phyloP scores from a whole-genome alignment of 148 eudicot genomes.

The Chenopodium quinoa region DNA sequence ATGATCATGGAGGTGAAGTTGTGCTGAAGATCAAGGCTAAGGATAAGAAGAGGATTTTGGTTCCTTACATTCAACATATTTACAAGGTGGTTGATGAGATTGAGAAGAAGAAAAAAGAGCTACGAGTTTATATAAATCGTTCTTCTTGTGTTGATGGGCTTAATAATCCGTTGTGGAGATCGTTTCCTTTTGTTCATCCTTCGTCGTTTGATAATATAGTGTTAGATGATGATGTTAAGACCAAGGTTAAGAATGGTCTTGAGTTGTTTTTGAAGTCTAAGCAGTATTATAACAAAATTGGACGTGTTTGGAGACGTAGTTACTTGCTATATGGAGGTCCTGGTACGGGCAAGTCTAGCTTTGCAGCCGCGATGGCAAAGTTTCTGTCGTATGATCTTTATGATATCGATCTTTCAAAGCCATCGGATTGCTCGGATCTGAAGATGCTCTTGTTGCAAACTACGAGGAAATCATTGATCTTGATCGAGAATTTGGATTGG shows the following conservation, averaged over 20 bases:
- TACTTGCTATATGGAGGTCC: constrained; percentile 57
- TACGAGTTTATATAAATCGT: constrained; percentile 37
- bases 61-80: constrained; percentile 57
- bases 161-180: constrained; percentile 46
- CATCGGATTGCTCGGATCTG: constrained; percentile 48
- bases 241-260: constrained; percentile 54
- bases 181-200: constrained; percentile 57
- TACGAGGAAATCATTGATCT: constrained; percentile 46
- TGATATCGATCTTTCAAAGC: constrained; percentile 48
- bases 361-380: constrained; percentile 62
- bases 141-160: constrained; percentile 22
- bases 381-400: constrained; percentile 54
- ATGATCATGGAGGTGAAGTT: constrained; percentile 24
- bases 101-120: constrained; percentile 49
- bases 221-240: constrained; percentile 52
- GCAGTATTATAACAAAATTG: constrained; percentile 55
- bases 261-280: constrained; percentile 58
- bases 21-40: constrained; percentile 48
- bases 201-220: constrained; percentile 54
- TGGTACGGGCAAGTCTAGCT: constrained; percentile 73
- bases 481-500: constrained; percentile 63
- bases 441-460: constrained; percentile 54
- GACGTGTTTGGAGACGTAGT: constrained; percentile 71
- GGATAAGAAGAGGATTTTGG: constrained; percentile 53
- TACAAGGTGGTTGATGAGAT: constrained; percentile 53